Conservation (phyloP, 192 early-diverging fungal species). For the Phlyctochytrium arcticum region DNA sequence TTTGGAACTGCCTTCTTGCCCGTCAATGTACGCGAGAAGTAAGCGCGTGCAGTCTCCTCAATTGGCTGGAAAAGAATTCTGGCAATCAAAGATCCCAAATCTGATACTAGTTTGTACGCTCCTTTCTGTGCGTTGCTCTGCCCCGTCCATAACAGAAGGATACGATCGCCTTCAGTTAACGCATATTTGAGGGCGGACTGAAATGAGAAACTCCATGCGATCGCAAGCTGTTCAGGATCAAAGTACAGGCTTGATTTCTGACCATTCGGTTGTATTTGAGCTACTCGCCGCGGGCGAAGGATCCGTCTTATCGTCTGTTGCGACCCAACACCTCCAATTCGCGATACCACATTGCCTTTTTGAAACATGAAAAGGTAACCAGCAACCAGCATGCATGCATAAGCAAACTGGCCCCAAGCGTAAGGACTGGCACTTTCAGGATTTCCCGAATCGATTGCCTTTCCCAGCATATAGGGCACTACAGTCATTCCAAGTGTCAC, state of each 20-base stretch:
- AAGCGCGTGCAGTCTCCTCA: constrained; percentile 83
- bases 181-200: constrained; percentile 92
- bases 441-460: not conserved
- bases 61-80: constrained; percentile 90
- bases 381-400: constrained; percentile 52
- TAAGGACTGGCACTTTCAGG: constrained; percentile 58
- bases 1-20: constrained; percentile 2
- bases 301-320: not conserved
- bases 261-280: not conserved
- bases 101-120: constrained; percentile 28
- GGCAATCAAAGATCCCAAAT: constrained; percentile 74
- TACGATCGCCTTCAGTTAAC: constrained; percentile 95
- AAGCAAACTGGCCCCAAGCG: constrained; percentile 77
- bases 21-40: constrained; percentile 70
- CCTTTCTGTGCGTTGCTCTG: constrained; percentile 25
- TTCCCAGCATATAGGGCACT: constrained; percentile 33
- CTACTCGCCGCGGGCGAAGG: not conserved
- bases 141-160: constrained; percentile 51
- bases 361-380: constrained; percentile 44
- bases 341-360: not conserved
- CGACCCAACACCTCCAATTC: not conserved
- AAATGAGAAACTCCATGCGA: constrained; percentile 72
- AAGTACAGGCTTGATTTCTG: constrained; percentile 42
- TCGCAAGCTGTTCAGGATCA: constrained; percentile 53
- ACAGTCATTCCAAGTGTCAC: constrained; percentile 54